Base-by-base conservation (phyloP, 169 alveolate genomes). In the Plasmodium malariae region DNA sequence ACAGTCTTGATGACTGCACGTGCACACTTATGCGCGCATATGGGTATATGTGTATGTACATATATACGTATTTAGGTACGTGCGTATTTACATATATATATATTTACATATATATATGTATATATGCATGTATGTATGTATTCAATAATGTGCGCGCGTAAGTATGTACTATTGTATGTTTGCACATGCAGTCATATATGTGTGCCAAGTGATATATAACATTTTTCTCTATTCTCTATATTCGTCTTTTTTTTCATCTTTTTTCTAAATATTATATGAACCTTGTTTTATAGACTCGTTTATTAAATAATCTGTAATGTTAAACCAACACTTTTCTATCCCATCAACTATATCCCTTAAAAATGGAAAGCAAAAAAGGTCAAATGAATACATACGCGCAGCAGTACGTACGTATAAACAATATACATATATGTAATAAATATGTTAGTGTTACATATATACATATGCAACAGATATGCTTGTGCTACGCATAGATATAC, bases 261-360 rank as follows among this genome's bases (percentile, higher is more conserved):
- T 48, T 51, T 55, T 54, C 17, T 5, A 48, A 26, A 48, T 12
- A 70, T 17, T 14, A 12, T 12, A 17, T 36, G 26, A 63, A 78
- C 76, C 89, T 65, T 78, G 76, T 37, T 78, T 78, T 65, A 78
- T 62, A 49, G 89, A 78, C 26, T 78, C 60, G 57, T 51, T 78
- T 48, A 78, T 78, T 43, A 78, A 54, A 28, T 78, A 78, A 26
- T 63, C 51, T 26, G 89, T 45, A 5, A 78, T 37, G 59, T 78
- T 67, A 69, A 78, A 78, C 89, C 89, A 78, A 59, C 80, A 78
- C 34, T 78, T 78, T 40, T 78, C 89, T 63, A 78, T 63, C 1
- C 89, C 80, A 28, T 78, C 89, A 37, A 78, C 34, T 78, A 78
- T 40, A 45, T 78, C 89, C 37, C 89, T 78, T 48, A 21, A 21